Percentiles rank a stretch among this genome's conserved stretches.
Evolutionary conservation across 768 basidiomycete species (phyloP).

Genomic region (Leucosporidium yakuticum): DNA sequence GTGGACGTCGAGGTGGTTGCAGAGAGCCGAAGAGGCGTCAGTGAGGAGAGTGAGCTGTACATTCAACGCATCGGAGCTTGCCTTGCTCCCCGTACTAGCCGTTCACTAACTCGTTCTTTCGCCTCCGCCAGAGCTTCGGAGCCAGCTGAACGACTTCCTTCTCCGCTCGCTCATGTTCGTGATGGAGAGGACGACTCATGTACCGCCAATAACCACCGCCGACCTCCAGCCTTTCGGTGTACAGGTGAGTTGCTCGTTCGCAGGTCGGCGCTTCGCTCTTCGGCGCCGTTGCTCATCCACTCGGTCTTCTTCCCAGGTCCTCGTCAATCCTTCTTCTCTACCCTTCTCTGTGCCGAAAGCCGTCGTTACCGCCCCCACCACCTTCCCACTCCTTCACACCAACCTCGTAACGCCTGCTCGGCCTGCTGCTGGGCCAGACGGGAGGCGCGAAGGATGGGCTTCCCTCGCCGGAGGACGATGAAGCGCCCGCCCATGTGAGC

Average conservation of each 20-base stretch:
- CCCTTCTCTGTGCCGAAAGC: conserved; percentile 15
- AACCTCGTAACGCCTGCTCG: background rate
- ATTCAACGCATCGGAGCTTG: too few relatives aligned
- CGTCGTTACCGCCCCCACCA: background rate
- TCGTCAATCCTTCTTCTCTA: conserved; percentile 8
- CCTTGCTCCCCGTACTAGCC: fast-evolving
- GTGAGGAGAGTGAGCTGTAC: conserved; percentile 11
- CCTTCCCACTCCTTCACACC: conserved; percentile 18
- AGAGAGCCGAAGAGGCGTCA: background rate
- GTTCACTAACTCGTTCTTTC: background rate
- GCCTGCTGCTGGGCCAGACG: background rate
- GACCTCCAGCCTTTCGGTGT: conserved; percentile 19
- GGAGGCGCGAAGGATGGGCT: background rate
- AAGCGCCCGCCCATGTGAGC: too few relatives aligned
- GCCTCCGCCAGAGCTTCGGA: conserved; percentile 10
- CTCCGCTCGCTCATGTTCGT: conserved; percentile 18
- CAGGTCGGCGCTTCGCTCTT: background rate
- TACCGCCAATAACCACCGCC: conserved; percentile 25
- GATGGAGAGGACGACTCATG: conserved; percentile 10
- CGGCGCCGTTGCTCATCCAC: background rate
- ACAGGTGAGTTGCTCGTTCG: conserved; percentile 10
- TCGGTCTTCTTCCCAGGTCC: conserved; percentile 11
- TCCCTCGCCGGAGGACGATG: background rate
- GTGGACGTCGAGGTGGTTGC: conserved; percentile 22
- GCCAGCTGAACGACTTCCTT: conserved; percentile 30